Evolutionary conservation across 805 yeast genomes (phyloP).

Genomic region (Candida nanaspora): DNA sequence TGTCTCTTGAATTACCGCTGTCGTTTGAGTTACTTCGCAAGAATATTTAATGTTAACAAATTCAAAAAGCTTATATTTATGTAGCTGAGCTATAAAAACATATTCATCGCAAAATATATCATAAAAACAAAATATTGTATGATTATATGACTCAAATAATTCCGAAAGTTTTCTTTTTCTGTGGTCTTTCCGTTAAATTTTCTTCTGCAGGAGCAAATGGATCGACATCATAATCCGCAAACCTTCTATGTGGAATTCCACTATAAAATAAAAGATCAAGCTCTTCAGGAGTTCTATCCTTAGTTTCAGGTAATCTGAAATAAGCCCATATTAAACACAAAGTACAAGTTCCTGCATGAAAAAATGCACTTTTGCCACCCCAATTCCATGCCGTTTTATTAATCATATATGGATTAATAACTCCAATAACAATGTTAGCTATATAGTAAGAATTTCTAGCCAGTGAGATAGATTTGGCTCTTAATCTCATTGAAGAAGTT

Average conservation of each 20-base stretch:
- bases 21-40: too few relatives aligned
- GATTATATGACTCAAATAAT: too few relatives aligned
- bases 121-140: too few relatives aligned
- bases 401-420: constrained; percentile 42
- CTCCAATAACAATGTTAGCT: constrained; percentile 26
- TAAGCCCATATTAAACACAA: constrained; percentile 33
- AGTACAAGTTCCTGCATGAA: constrained; percentile 34
- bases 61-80: too few relatives aligned
- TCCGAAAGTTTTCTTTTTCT: background rate
- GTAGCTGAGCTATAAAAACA: too few relatives aligned
- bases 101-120: too few relatives aligned
- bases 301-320: constrained; percentile 54
- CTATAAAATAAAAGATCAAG: constrained; percentile 40
- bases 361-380: constrained; percentile 43
- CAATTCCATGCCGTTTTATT: constrained; percentile 38
- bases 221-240: background rate
- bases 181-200: background rate
- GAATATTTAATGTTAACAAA: too few relatives aligned
- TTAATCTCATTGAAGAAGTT: constrained; percentile 29
- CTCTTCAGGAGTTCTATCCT: constrained; percentile 51
- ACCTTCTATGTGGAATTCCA: background rate
- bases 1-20: too few relatives aligned
- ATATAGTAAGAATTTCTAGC: constrained; percentile 25
- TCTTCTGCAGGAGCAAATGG: background rate
- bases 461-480: constrained; percentile 34